Evolutionary conservation across 306 rosid genomes (phyloP).

Genomic region (Medicago ruthenica): DNA sequence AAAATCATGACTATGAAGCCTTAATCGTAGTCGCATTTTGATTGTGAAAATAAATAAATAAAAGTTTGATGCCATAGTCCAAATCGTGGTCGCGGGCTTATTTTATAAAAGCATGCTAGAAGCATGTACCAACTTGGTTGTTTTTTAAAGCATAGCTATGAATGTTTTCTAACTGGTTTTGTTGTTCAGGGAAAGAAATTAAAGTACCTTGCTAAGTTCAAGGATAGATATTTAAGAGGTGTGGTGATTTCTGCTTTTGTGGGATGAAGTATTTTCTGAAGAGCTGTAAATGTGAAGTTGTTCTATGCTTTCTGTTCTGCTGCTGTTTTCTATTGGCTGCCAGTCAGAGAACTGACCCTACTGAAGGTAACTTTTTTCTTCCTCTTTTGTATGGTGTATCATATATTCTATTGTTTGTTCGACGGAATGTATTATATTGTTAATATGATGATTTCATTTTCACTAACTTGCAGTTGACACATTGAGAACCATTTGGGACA

Average conservation of each 20-base stretch:
- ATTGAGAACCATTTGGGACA: constrained; percentile 57
- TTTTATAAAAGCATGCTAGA: not conserved
- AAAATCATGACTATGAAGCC: no score
- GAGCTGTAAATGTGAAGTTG: constrained; percentile 47
- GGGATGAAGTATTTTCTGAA: constrained; percentile 59
- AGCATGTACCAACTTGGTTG: not conserved
- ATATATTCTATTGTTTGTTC: not conserved
- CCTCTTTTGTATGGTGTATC: not conserved
- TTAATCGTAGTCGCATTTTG: no score
- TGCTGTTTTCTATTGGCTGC: constrained; percentile 51
- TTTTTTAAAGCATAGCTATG: not conserved
- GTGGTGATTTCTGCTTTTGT: constrained; percentile 33
- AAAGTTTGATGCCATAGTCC: not conserved
- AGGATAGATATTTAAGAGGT: not conserved
- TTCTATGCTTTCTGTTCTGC: constrained; percentile 54
- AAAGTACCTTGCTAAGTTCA: no score
- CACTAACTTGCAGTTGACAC: constrained; percentile 61
- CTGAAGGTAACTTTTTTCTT: constrained; percentile 61
- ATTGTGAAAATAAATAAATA: not conserved
- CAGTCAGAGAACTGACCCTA: constrained; percentile 58
- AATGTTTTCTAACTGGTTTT: constrained; percentile 36
- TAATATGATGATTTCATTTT: constrained; percentile 36
- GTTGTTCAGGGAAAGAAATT: constrained; percentile 47
- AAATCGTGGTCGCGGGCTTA: no score
- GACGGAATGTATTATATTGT: not conserved